phyloP scores from a whole-genome alignment of 345 rosid species.

The Excoecaria agallocha region DNA sequence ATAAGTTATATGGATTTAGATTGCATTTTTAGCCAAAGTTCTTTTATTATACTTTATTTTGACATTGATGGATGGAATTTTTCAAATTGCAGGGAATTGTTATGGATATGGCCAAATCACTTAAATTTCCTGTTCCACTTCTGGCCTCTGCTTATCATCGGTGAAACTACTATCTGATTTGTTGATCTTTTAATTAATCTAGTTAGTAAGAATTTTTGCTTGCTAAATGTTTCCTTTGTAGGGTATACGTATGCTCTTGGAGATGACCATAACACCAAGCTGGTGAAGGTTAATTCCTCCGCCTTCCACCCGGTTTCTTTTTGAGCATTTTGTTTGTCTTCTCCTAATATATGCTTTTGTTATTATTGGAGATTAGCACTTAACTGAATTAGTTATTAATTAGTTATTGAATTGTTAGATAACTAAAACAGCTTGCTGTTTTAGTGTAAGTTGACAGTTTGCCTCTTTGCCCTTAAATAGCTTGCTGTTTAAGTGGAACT shows the following conservation, averaged over 20 bases:
- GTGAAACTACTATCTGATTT: slow-evolving; percentile 33
- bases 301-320: neutral
- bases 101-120: slow-evolving; percentile 66
- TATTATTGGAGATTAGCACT: too few species aligned
- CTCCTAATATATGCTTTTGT: neutral
- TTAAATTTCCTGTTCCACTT: slow-evolving; percentile 79
- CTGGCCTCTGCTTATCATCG: slow-evolving; percentile 74
- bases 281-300: slow-evolving; percentile 55
- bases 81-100: slow-evolving; percentile 57
- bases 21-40: neutral
- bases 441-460: too few species aligned
- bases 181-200: slow-evolving; percentile 12
- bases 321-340: neutral
- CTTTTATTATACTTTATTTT: neutral
- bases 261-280: slow-evolving; percentile 39
- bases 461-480: too few species aligned
- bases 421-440: too few species aligned
- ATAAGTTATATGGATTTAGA: neutral
- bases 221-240: slow-evolving; percentile 29
- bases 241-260: slow-evolving; percentile 52
- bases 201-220: slow-evolving; percentile 15
- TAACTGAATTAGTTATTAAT: too few species aligned
- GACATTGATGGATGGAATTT: slow-evolving; percentile 22
- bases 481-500: too few species aligned
- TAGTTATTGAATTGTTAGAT: too few species aligned